Percentiles rank a stretch among this genome's conserved stretches.
Conservation (phyloP, 2,329 filamentous ascomycete genomes). For the Apiospora marii region DNA sequence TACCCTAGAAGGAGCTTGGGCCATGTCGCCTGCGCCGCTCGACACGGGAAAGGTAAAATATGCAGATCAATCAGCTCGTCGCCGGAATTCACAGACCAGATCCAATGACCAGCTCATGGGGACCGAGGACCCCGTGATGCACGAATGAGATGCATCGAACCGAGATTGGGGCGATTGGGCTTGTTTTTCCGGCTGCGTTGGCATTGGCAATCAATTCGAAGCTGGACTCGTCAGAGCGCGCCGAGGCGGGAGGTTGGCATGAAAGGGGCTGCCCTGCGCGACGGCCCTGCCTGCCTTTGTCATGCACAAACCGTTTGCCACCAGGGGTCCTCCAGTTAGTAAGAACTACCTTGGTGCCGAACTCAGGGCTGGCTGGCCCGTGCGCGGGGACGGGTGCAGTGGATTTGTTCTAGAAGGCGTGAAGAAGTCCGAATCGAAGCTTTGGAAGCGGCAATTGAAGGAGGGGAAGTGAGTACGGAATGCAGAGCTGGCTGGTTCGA, state of each 20-base stretch:
- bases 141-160: background rate
- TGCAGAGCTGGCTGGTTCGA: conserved; percentile 11
- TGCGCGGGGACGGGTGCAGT: conserved; percentile 5
- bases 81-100: conserved; percentile 10
- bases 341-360: conserved; percentile 14
- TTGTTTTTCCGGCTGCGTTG: background rate
- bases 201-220: conserved; percentile 18
- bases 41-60: background rate
- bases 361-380: conserved; percentile 9
- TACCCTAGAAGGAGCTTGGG: conserved; percentile 23
- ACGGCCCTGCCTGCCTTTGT: conserved; percentile 3
- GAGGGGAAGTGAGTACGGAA: conserved; percentile 17
- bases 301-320: conserved; percentile 16
- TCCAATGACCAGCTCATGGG: background rate
- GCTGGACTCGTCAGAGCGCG: background rate
- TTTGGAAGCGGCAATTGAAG: conserved; percentile 25
- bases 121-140: background rate
- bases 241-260: background rate
- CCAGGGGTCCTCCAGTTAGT: conserved; percentile 17
- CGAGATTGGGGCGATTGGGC: background rate
- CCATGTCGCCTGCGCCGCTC: background rate
- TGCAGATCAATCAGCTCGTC: conserved; percentile 4
- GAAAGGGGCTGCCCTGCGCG: conserved; percentile 4
- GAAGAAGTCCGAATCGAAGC: conserved; percentile 23
- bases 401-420: conserved; percentile 23